Conservation (phyloP, 2,329 filamentous ascomycete species). For the Neonectria neomacrospora region DNA sequence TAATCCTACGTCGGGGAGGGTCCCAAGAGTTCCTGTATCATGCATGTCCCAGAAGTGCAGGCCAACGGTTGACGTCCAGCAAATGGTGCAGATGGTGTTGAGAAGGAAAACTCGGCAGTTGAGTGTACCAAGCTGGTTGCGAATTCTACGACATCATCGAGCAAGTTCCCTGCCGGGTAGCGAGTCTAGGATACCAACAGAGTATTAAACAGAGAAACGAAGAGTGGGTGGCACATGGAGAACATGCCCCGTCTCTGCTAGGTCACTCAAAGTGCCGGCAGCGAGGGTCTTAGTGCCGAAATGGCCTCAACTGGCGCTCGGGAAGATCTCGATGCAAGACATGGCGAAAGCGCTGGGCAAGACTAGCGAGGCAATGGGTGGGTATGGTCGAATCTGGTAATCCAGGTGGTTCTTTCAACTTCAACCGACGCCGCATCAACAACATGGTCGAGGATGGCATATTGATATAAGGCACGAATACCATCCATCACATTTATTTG, state of each 20-base stretch:
- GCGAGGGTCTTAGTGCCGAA: constrained; percentile 39
- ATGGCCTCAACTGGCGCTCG: constrained; percentile 41
- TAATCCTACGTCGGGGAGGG: constrained; percentile 15
- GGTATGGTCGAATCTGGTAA: constrained; percentile 16
- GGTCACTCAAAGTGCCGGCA: constrained; percentile 28
- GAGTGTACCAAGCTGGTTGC: not conserved
- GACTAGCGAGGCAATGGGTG: constrained; percentile 35
- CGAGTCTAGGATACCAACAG: not conserved
- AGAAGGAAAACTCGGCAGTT: constrained; percentile 8
- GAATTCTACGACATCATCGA: not conserved
- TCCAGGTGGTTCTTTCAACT: not conserved
- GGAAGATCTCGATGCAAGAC: constrained; percentile 47
- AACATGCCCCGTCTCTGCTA: constrained; percentile 23
- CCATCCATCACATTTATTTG: not conserved
- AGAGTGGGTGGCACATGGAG: constrained; percentile 24
- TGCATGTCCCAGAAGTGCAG: constrained; percentile 19
- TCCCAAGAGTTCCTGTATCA: constrained; percentile 23
- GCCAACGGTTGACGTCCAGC: constrained; percentile 6
- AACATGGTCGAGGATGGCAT: not conserved
- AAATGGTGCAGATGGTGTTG: constrained; percentile 15
- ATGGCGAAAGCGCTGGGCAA: constrained; percentile 35
- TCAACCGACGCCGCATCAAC: constrained; percentile 5
- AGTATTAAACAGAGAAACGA: constrained; percentile 21
- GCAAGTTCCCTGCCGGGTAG: not conserved
- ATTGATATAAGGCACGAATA: not conserved